These are phyloP conservation scores for Sisymbrium altissimum DNA, from an alignment of 345 rosid genomes.

Conservation along the genomic window DNA sequence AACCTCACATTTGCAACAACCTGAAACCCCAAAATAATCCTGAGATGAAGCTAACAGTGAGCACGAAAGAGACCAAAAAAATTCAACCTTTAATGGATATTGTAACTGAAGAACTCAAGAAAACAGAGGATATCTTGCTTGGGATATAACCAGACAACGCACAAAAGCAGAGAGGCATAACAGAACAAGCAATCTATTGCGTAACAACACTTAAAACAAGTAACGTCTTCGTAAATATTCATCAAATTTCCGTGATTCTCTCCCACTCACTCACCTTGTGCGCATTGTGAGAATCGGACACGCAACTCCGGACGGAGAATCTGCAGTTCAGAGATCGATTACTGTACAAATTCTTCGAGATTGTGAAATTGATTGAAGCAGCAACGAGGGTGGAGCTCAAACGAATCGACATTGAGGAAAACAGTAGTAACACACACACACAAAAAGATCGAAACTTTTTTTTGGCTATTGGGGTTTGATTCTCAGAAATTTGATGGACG, in stretches of 20 bases:
- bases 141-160: too few species aligned
- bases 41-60: slow-evolving; percentile 2
- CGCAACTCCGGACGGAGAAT: slow-evolving; percentile 42
- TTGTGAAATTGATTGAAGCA: slow-evolving; percentile 28
- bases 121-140: too few species aligned
- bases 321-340: slow-evolving; percentile 39
- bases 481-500: neutral
- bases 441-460: neutral
- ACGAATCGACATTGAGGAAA: slow-evolving; percentile 27
- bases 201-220: slow-evolving; percentile 4
- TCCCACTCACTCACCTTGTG: slow-evolving; percentile 40
- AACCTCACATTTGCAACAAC: neutral
- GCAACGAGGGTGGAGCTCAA: slow-evolving; percentile 28
- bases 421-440: neutral
- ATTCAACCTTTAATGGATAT: neutral
- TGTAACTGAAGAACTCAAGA: neutral
- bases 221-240: slow-evolving; percentile 5
- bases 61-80: neutral
- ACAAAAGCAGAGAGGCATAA: slow-evolving; percentile 1
- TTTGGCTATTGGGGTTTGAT: neutral
- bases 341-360: slow-evolving; percentile 16
- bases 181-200: slow-evolving; percentile 3
- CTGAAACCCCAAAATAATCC: neutral
- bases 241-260: slow-evolving; percentile 5
- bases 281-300: slow-evolving; percentile 35